Evolutionary conservation across 495 filamentous ascomycete species (phyloP).

Genomic region (Aspergillus hancockii): DNA sequence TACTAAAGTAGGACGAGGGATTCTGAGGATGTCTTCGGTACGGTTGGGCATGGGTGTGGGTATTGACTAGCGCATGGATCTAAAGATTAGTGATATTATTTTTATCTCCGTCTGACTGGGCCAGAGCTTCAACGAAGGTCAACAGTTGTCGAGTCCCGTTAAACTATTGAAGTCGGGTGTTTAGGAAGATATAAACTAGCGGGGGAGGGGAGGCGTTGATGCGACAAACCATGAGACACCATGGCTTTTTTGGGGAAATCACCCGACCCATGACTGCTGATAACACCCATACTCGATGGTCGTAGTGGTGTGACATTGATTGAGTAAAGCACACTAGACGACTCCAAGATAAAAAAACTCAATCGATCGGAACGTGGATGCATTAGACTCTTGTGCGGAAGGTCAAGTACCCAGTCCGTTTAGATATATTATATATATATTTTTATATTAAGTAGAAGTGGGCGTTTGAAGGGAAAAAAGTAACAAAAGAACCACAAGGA

Average conservation of each 20-base stretch:
- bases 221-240: conserved; percentile 10
- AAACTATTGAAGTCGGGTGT: conserved; percentile 5
- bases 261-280: conserved; percentile 12
- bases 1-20: neutral
- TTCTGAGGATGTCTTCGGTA: neutral
- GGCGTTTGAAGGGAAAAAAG: neutral
- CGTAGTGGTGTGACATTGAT: conserved; percentile 9
- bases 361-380: conserved; percentile 14
- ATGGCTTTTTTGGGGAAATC: conserved; percentile 16
- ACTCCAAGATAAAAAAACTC: conserved; percentile 1
- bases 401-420: neutral
- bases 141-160: neutral
- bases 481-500: neutral
- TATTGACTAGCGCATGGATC: neutral
- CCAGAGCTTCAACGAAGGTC: neutral
- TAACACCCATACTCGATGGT: neutral
- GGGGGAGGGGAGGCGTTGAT: conserved; percentile 1
- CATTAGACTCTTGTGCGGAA: neutral
- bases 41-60: neutral
- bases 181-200: neutral
- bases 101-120: neutral
- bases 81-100: neutral
- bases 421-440: neutral
- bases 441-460: conserved; percentile 7
- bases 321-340: neutral